phyloP scores from a whole-genome alignment of 495 filamentous ascomycete species.

The Copromyces sp. region DNA sequence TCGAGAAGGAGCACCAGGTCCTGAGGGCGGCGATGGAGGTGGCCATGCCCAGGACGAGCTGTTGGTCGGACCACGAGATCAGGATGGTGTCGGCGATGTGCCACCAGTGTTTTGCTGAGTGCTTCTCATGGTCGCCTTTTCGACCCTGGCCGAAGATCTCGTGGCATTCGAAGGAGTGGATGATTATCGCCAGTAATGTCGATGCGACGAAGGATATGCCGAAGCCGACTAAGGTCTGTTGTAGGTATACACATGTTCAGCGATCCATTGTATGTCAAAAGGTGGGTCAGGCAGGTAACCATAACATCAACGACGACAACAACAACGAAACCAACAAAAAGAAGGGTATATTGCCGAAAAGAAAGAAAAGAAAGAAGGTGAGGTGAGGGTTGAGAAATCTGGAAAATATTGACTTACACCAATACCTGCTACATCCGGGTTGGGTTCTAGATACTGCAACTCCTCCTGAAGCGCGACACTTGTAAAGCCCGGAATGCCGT shows the following conservation, averaged over 20 bases:
- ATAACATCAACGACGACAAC: background rate
- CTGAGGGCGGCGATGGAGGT: constrained; percentile 2
- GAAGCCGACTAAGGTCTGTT: background rate
- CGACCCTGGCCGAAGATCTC: background rate
- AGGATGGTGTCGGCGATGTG: background rate
- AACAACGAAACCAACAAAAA: background rate
- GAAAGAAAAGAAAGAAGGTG: background rate
- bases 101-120: background rate
- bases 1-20: constrained; percentile 1
- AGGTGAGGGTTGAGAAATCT: too few relatives aligned
- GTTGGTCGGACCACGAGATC: constrained; percentile 3
- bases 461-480: background rate
- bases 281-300: background rate
- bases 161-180: background rate
- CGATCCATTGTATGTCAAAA: background rate
- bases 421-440: background rate
- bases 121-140: background rate
- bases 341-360: background rate
- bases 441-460: background rate
- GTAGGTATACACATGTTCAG: background rate
- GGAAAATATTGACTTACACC: background rate
- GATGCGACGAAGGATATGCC: background rate
- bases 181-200: background rate
- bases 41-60: constrained; percentile 2
- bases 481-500: background rate